Evolutionary conservation across 345 rosid genomes (phyloP).

Genomic region (Psidium guajava): DNA sequence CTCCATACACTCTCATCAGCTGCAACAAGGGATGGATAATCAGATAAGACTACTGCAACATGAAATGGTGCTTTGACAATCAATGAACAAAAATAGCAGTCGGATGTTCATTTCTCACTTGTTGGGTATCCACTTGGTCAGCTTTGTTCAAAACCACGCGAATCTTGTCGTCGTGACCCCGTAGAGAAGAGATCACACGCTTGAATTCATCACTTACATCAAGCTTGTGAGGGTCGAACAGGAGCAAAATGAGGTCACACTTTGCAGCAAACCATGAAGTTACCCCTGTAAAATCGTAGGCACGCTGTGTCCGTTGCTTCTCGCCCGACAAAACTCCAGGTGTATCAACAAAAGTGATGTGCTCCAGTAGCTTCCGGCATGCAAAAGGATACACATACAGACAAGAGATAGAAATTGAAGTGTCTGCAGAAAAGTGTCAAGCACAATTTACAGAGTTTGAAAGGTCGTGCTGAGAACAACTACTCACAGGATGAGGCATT

Average conservation of each 20-base stretch:
- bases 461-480: not conserved
- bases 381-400: not conserved
- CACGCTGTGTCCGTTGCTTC: conserved; percentile 81
- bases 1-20: conserved; percentile 99
- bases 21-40: conserved; percentile 13
- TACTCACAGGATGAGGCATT: conserved; percentile 86
- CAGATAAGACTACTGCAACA: not conserved
- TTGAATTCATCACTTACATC: conserved; percentile 96
- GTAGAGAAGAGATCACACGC: conserved; percentile 86
- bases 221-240: conserved; percentile 94
- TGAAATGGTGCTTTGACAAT: not conserved
- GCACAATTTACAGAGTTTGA: not conserved
- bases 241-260: conserved; percentile 90
- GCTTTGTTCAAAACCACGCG: conserved; percentile 96
- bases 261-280: conserved; percentile 98
- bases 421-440: not conserved
- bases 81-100: not conserved
- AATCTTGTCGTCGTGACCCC: conserved; percentile 93
- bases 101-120: conserved; percentile 24
- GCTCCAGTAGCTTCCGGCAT: conserved; percentile 68
- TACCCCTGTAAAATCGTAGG: conserved; percentile 89
- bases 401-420: not conserved
- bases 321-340: conserved; percentile 97
- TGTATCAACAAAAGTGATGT: conserved; percentile 80
- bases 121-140: conserved; percentile 92